phyloP scores from a whole-genome alignment of 2,329 filamentous ascomycete species.

The Bipolaris victoriae region DNA sequence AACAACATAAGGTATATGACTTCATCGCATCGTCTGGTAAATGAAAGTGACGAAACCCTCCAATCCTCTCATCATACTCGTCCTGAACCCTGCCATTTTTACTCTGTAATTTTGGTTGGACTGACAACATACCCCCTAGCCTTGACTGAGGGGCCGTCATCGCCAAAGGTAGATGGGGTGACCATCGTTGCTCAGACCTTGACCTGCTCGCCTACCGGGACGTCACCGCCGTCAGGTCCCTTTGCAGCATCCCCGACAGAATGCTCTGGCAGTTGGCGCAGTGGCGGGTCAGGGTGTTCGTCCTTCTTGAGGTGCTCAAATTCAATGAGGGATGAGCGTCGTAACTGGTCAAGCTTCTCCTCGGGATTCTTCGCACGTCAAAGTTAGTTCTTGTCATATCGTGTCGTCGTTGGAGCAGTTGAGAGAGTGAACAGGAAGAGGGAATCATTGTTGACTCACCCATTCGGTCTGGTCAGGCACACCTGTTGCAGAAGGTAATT shows the following conservation, averaged over 20 bases:
- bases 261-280: conserved; percentile 47
- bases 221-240: not conserved
- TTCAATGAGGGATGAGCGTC: conserved; percentile 53
- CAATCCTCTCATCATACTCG: not conserved
- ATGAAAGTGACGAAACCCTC: not conserved
- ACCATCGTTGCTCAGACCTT: conserved; percentile 26
- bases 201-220: conserved; percentile 12
- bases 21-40: not conserved
- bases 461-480: conserved; percentile 89
- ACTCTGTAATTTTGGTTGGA: conserved; percentile 17
- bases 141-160: conserved; percentile 1
- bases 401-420: not conserved
- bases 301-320: conserved; percentile 49
- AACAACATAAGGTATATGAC: not conserved
- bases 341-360: conserved; percentile 55
- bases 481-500: conserved; percentile 77
- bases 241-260: conserved; percentile 26
- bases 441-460: conserved; percentile 71
- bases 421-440: conserved; percentile 37
- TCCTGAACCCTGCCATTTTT: not conserved
- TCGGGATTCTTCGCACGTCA: conserved; percentile 52
- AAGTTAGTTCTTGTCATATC: conserved; percentile 34
- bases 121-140: conserved; percentile 14
- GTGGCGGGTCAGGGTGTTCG: conserved; percentile 37
- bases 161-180: conserved; percentile 28